These are phyloP conservation scores for Colletotrichum simmondsii DNA, from an alignment of 2,329 filamentous ascomycete species.

Conservation along the genomic window DNA sequence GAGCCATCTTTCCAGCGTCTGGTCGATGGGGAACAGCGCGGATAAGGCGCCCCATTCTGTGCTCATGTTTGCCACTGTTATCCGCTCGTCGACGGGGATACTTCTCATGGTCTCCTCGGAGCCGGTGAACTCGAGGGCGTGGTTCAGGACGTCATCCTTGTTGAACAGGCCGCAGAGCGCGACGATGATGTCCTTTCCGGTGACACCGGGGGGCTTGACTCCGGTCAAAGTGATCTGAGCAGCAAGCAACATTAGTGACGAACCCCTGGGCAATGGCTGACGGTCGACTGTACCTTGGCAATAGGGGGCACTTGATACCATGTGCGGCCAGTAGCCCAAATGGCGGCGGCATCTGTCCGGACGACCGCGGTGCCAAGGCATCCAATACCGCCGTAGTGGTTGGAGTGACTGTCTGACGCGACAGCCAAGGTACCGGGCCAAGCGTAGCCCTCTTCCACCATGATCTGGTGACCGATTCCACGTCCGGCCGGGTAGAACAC, in stretches of 20 bases:
- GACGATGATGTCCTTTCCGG: slow-evolving; percentile 94
- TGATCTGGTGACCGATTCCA: slow-evolving; percentile 89
- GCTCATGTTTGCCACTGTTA: slow-evolving; percentile 84
- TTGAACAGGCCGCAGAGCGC: slow-evolving; percentile 89
- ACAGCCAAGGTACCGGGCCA: slow-evolving; percentile 90
- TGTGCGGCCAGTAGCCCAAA: slow-evolving; percentile 84
- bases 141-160: slow-evolving; percentile 89
- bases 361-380: slow-evolving; percentile 85
- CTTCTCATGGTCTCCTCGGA: slow-evolving; percentile 80
- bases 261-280: background rate
- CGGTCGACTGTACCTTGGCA: slow-evolving; percentile 58
- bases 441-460: slow-evolving; percentile 84
- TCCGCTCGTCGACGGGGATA: slow-evolving; percentile 76
- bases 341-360: slow-evolving; percentile 85
- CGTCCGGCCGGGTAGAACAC: slow-evolving; percentile 81
- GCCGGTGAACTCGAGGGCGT: slow-evolving; percentile 88
- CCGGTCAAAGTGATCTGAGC: slow-evolving; percentile 77
- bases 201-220: slow-evolving; percentile 80
- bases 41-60: slow-evolving; percentile 81
- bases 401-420: slow-evolving; percentile 81
- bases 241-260: background rate
- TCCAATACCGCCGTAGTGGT: slow-evolving; percentile 85
- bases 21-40: slow-evolving; percentile 72
- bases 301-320: slow-evolving; percentile 93
- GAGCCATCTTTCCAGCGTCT: slow-evolving; percentile 77